Evolutionary conservation across 306 rosid genomes (phyloP).

Genomic region (Trichosanthes truncata): DNA sequence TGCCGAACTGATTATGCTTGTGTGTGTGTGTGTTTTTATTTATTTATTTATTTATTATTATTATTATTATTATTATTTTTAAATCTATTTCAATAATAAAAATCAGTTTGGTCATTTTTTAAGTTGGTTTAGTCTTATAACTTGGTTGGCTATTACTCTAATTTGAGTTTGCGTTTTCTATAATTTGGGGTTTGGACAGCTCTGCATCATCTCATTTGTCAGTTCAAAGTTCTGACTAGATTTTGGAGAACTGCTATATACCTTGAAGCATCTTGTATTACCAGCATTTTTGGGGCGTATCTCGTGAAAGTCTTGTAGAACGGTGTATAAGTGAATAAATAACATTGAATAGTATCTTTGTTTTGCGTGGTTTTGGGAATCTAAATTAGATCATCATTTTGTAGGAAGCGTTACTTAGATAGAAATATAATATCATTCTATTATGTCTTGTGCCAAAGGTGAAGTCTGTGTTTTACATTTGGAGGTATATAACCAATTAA

Average conservation of each 20-base stretch:
- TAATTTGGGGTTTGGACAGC: not conserved
- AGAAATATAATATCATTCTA: not conserved
- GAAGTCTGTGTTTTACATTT: too few relatives aligned
- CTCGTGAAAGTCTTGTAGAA: not conserved
- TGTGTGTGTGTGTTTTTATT: too few relatives aligned
- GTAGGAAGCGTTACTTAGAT: not conserved
- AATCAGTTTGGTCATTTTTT: not conserved
- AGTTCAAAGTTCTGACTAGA: not conserved
- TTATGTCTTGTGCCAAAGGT: not conserved
- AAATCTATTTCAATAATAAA: not conserved
- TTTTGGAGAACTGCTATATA: not conserved
- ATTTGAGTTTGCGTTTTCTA: not conserved
- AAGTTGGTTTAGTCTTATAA: not conserved
- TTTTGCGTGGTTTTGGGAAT: not conserved
- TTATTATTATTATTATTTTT: too few relatives aligned
- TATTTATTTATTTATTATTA: too few relatives aligned
- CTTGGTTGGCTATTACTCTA: not conserved
- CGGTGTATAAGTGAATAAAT: not conserved
- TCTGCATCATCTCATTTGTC: too few relatives aligned
- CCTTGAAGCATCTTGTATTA: not conserved
- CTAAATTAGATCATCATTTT: not conserved
- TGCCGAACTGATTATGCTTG: not conserved
- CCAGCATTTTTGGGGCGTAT: not conserved
- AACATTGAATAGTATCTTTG: not conserved
- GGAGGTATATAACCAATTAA: not conserved